phyloP scores from a whole-genome alignment of 352 stramenopile species.

The Globisporangium nodosum region DNA sequence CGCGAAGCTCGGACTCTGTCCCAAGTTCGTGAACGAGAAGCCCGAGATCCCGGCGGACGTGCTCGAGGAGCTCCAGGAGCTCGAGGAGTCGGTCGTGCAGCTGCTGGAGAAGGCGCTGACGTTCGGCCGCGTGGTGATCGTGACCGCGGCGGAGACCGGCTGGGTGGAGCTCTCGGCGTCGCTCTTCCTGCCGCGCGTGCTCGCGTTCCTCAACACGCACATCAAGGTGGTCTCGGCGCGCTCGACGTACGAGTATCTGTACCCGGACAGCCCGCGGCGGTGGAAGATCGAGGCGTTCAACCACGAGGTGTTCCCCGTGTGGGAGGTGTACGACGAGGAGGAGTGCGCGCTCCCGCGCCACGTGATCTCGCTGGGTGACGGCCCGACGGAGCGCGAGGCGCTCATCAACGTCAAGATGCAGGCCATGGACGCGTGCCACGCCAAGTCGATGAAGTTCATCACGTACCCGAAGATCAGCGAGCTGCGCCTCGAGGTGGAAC shows the following conservation, averaged over 20 bases:
- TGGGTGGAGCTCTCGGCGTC: constrained; percentile 87
- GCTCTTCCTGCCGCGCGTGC: constrained; percentile 81
- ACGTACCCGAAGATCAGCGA: constrained; percentile 83
- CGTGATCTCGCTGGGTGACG: constrained; percentile 80
- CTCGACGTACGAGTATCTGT: constrained; percentile 86
- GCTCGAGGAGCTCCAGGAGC: constrained; percentile 59
- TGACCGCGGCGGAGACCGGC: constrained; percentile 86
- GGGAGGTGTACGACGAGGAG: constrained; percentile 61
- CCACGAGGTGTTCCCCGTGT: constrained; percentile 77
- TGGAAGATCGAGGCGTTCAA: constrained; percentile 91
- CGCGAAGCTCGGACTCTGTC: constrained; percentile 69
- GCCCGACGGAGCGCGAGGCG: constrained; percentile 75
- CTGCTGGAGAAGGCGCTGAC: constrained; percentile 67
- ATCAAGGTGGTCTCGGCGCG: constrained; percentile 90
- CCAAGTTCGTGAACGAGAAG: constrained; percentile 86
- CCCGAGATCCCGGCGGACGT: constrained; percentile 67
- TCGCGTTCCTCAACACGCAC: constrained; percentile 69
- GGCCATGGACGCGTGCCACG: constrained; percentile 70
- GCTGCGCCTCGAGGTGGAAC: constrained; percentile 70
- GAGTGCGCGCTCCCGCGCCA: constrained; percentile 49
- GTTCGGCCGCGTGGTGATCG: constrained; percentile 80
- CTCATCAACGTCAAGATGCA: constrained; percentile 86
- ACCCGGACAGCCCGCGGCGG: constrained; percentile 70
- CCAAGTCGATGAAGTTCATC: constrained; percentile 87
- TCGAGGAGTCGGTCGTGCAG: constrained; percentile 72